These are phyloP conservation scores for Ambrosiella xylebori DNA, from an alignment of 2,329 filamentous ascomycete species.

Conservation along the genomic window DNA sequence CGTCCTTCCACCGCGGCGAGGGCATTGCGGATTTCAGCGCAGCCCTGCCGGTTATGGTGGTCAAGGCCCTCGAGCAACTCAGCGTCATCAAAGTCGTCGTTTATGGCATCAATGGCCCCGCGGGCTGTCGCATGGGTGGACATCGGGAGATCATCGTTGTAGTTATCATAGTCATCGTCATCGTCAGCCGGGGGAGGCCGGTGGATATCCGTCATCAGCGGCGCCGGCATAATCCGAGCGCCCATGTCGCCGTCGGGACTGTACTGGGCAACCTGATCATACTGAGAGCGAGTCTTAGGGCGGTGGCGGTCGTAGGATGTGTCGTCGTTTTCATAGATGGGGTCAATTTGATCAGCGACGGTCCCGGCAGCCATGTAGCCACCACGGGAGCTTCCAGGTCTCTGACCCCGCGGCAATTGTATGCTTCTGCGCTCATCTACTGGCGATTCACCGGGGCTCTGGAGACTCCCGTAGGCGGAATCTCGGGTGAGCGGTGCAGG, in stretches of 20 bases:
- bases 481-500: constrained; percentile 13
- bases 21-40: constrained; percentile 12
- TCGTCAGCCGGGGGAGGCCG: constrained; percentile 9
- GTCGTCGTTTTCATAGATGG: constrained; percentile 42
- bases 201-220: constrained; percentile 5
- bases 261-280: background rate
- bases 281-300: background rate
- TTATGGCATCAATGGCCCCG: constrained; percentile 38
- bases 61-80: constrained; percentile 33
- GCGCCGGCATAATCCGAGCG: background rate
- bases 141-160: background rate
- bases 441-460: constrained; percentile 21
- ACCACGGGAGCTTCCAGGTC: constrained; percentile 11
- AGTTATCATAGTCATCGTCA: background rate
- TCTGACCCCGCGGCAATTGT: constrained; percentile 2
- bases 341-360: constrained; percentile 27
- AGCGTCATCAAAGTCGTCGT: constrained; percentile 36
- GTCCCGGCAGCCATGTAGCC: constrained; percentile 16
- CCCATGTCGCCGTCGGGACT: constrained; percentile 9
- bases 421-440: constrained; percentile 16
- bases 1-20: constrained; percentile 17
- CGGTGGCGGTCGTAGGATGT: constrained; percentile 19
- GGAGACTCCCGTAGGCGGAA: constrained; percentile 25
- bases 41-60: constrained; percentile 13
- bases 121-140: background rate